phyloP scores from a whole-genome alignment of 164 flowering plant genomes.

The Umbilicus rupestris region DNA sequence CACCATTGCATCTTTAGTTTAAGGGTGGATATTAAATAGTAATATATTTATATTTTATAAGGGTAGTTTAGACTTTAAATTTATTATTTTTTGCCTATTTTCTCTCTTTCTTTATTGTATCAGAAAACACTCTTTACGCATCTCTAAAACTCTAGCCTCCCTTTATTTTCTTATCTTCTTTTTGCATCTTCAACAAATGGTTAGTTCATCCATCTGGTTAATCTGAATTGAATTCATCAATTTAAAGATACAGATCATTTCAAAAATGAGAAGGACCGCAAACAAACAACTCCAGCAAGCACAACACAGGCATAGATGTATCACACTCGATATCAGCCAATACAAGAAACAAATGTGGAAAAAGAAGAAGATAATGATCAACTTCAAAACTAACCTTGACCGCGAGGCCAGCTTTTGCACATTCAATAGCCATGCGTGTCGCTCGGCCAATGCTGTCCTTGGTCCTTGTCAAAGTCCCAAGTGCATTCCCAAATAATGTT shows the following conservation, averaged over 20 bases:
- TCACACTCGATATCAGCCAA: neutral
- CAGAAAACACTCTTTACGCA: no score
- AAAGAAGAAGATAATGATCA: neutral
- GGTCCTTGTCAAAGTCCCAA: slow-evolving; percentile 69
- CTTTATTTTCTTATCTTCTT: no score
- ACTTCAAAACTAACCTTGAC: slow-evolving; percentile 40
- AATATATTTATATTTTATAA: no score
- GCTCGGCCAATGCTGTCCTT: slow-evolving; percentile 94
- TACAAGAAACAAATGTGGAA: neutral
- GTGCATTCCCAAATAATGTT: slow-evolving; percentile 49
- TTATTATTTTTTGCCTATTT: no score
- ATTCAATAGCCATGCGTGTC: slow-evolving; percentile 82
- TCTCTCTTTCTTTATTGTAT: no score
- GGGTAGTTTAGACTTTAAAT: no score
- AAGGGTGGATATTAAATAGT: no score
- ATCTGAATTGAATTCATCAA: neutral
- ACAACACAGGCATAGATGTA: neutral
- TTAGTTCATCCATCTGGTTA: neutral
- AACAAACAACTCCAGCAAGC: neutral
- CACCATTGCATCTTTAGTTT: no score
- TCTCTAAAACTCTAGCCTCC: no score
- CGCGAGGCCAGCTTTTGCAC: slow-evolving; percentile 72
- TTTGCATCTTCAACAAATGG: no score
- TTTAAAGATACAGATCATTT: neutral
- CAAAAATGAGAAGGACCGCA: neutral